Evolutionary conservation across 2,329 filamentous ascomycete genomes (phyloP), one percentile per base, ranked within the genome.

Genomic region (Colletotrichum paranaense): DNA sequence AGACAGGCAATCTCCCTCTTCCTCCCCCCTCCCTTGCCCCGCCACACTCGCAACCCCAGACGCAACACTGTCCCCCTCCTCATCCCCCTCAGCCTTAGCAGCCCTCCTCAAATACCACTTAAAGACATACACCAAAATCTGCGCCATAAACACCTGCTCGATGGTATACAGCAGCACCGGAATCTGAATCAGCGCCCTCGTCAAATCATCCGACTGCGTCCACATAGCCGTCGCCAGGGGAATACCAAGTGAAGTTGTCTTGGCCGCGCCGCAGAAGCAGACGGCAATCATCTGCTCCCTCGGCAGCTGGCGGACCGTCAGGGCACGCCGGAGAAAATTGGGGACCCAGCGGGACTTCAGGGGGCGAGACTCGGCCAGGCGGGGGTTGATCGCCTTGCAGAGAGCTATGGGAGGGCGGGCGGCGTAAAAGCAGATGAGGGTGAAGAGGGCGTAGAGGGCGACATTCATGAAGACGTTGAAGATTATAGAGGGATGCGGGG

Each of bases 201-300:
- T 86, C 52, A 88, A 81, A 56, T 89, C 81, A 75, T 88, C 86
- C 11, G 90, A 81, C 16, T 88, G 85, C 16, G 84, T 83, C 85
- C 91, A 94, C 89, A 94, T 94, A 72, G 92, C 89, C 38, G 90
- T 89, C 63, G 90, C 87, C 32, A 94, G 79, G 0, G 92, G 92
- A 8, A 94, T 92, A 0, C 92, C 92, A 70, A 94, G 85, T 3
- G 90, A 91, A 1, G 92, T 92, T 3, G 92, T 93, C 81, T 95
- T 95, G 16, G 92, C 92, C 0, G 92, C 92, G 30, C 90, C 91
- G 77, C 92, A 94, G 80, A 94, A 94, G 76, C 92, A 94, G 16
- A 93, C 89, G 0, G 93, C 92, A 62, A 94, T 88, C 0, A 92
- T 89, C 76, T 94, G 90, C 71, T 89, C 87, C 49, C 87, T 88